phyloP scores from a whole-genome alignment of 768 basidiomycete genomes.

The Ramaria rubella region DNA sequence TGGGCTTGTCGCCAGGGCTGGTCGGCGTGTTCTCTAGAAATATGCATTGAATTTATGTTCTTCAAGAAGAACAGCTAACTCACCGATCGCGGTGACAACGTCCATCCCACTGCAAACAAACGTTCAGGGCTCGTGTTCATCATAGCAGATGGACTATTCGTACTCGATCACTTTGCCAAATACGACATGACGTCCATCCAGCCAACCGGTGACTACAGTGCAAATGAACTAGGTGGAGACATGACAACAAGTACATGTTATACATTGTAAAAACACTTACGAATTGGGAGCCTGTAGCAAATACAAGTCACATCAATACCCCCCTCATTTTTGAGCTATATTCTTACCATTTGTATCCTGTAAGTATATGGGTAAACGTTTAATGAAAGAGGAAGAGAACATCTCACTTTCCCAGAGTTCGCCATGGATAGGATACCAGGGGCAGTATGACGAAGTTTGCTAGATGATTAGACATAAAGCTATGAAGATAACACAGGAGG shows the following conservation, averaged over 20 bases:
- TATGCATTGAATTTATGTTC: slow-evolving; percentile 10
- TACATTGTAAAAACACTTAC: slow-evolving; percentile 38
- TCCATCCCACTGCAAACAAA: slow-evolving; percentile 59
- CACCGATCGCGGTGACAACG: slow-evolving; percentile 69
- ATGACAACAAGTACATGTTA: slow-evolving; percentile 4
- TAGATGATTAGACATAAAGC: slow-evolving; percentile 25
- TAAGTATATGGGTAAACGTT: slow-evolving; percentile 26
- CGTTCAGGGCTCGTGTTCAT: neutral
- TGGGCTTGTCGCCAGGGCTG: slow-evolving; percentile 63
- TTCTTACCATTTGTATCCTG: slow-evolving; percentile 79
- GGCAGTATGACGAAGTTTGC: slow-evolving; percentile 92
- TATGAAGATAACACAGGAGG: neutral
- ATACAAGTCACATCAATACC: slow-evolving; percentile 11
- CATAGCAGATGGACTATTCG: neutral
- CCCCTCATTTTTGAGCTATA: neutral
- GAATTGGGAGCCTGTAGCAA: slow-evolving; percentile 70
- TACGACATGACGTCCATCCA: slow-evolving; percentile 91
- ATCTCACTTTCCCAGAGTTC: slow-evolving; percentile 47
- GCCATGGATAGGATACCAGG: slow-evolving; percentile 92
- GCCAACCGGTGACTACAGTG: slow-evolving; percentile 80
- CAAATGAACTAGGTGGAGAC: slow-evolving; percentile 74
- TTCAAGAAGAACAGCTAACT: slow-evolving; percentile 15
- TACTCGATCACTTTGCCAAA: slow-evolving; percentile 82
- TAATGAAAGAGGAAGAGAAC: neutral
- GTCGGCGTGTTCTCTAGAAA: slow-evolving; percentile 71